phyloP scores from a whole-genome alignment of 1,139 yeast species.

The Pneumocystis jirovecii region DNA sequence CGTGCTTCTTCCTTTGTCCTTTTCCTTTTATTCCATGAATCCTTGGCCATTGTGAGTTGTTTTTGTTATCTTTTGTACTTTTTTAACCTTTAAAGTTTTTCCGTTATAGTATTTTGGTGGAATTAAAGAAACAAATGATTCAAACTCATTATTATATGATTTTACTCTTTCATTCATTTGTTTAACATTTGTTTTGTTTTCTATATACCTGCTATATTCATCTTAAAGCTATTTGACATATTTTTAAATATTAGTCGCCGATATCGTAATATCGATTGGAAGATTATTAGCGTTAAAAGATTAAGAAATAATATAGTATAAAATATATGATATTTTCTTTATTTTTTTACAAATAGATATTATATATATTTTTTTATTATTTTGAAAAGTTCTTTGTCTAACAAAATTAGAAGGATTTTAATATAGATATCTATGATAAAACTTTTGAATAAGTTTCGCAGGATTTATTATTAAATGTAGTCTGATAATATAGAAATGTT shows the following conservation, averaged over 20 bases:
- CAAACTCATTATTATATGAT: slow-evolving; percentile 76
- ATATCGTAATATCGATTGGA: not conserved
- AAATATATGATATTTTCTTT: too few species aligned
- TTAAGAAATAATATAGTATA: not conserved
- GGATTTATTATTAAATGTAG: not conserved
- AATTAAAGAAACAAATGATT: slow-evolving; percentile 74
- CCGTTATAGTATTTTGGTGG: slow-evolving; percentile 89
- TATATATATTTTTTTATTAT: too few species aligned
- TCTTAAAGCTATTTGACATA: not conserved
- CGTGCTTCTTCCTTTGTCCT: slow-evolving; percentile 45
- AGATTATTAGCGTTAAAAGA: not conserved
- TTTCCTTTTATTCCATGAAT: slow-evolving; percentile 81
- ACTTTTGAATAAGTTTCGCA: not conserved
- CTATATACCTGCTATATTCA: not conserved
- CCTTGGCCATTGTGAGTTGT: slow-evolving; percentile 26
- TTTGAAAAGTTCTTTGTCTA: not conserved
- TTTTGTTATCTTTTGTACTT: not conserved
- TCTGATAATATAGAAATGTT: not conserved
- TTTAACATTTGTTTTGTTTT: slow-evolving; percentile 23
- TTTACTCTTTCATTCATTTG: slow-evolving; percentile 76
- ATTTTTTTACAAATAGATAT: too few species aligned
- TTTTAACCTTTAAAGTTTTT: slow-evolving; percentile 32
- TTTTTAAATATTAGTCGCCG: not conserved
- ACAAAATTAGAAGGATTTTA: not conserved
- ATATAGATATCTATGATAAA: not conserved